Base-by-base conservation (phyloP, 257 asterid genomes). In the Avicennia marina region DNA sequence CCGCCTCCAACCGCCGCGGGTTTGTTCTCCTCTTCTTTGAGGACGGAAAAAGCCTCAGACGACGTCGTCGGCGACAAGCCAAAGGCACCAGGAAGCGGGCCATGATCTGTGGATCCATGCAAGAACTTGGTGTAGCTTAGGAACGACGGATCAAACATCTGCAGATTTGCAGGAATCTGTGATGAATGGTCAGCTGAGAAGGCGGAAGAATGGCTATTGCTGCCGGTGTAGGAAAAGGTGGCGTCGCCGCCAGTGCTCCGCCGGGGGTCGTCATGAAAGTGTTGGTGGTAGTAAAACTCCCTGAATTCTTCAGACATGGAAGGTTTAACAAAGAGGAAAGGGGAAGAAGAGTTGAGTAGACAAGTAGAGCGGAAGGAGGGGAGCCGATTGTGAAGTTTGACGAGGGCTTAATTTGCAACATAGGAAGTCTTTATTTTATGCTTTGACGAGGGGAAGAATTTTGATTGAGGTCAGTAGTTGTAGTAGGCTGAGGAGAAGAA, bases 401-500 rank as follows among this genome's bases (percentile, higher is more conserved):
- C 77, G 58, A 71, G 75, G 29, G 70, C n/a, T 57, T 58, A n/a
- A 55, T 52, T 60, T 66, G 78, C 63, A 61, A 63, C 32, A 62
- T 73, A 18, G 66, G 62, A 33, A 66, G 73, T 73, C 75, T 68
- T 53, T 87, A 71, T 81, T 77, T 75, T 70, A 40, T 68, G 75
- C 72, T 78, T 80, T 82, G 95, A 80, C 84, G 65, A 80, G 34
- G 42, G 36, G 63, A 67, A 62, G 75, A 24, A 70, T 77, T 70
- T 72, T 61, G 56, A 16, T 66, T 60, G 75, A 41, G 77, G 73
- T 69, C 62, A 68, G 17, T 51, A 33, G 63, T 65, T 50, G 21
- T 45, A 31, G 19, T 33, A 33, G n/a, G n/a, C n/a, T n/a, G n/a
- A n/a, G n/a, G n/a, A n/a, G n/a, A n/a, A n/a, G n/a, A n/a, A n/a